Conservation (phyloP, 768 basidiomycete species). For the Xanthoconium purpureum region DNA sequence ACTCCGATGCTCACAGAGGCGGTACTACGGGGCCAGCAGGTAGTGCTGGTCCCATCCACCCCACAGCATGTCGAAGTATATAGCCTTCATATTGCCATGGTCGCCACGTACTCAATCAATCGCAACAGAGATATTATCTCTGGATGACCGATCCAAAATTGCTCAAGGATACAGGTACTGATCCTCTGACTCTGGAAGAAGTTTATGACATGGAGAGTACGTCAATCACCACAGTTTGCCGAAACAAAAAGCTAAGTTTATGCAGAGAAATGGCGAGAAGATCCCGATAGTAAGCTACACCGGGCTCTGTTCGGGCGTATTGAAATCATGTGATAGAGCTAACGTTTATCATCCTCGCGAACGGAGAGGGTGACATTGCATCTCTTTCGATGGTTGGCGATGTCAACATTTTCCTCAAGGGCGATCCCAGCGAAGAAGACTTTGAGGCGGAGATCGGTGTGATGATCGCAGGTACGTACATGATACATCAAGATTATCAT, state of each 20-base stretch:
- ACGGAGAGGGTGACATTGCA: conserved; percentile 28
- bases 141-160: conserved; percentile 86
- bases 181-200: conserved; percentile 73
- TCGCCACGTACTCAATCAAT: background rate
- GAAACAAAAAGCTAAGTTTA: background rate
- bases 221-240: conserved; percentile 12
- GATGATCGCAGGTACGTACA: conserved; percentile 77
- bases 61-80: conserved; percentile 44
- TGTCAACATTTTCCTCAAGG: conserved; percentile 85
- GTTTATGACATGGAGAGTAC: conserved; percentile 89
- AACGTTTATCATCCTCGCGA: conserved; percentile 83
- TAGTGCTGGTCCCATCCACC: conserved; percentile 81
- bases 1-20: conserved; percentile 19
- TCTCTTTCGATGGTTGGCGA: conserved; percentile 80
- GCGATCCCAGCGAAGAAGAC: conserved; percentile 38
- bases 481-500: no score
- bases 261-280: conserved; percentile 79
- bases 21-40: conserved; percentile 60
- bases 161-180: conserved; percentile 77
- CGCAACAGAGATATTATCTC: conserved; percentile 67
- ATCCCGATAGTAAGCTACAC: conserved; percentile 66
- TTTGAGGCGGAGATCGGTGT: conserved; percentile 84
- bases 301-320: background rate
- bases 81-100: background rate
- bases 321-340: conserved; percentile 49